Base-by-base conservation (phyloP, 768 basidiomycete genomes). In the Leccinum arenicola region DNA sequence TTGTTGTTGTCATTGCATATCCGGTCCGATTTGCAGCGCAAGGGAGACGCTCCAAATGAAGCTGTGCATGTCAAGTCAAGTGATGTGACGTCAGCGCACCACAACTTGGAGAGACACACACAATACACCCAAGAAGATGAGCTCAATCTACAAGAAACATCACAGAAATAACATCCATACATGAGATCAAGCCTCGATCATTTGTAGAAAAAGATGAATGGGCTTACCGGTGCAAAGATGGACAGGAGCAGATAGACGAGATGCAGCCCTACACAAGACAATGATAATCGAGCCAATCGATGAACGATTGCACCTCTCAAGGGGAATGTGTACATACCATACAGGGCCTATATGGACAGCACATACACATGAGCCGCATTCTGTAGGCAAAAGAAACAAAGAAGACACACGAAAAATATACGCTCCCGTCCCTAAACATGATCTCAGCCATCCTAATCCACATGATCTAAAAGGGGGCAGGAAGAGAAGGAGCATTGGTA, bases 11-110 rank as follows among this genome's bases (percentile, higher is more conserved):
- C 11, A 11, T 52, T 17, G 11, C 6, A 10, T 23, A 31, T 17
- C 1, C 49, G 14, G 21, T 0, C n/a, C 4, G 64, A 55, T 6
- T 68, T 11, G 1, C 67, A 63, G 38, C 76, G 70, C n/a, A 75
- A 52, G 27, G 45, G 67, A 65, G 21, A 69, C 49, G 29, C 75
- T 71, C 76, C 77, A 77, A 6, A 74, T 53, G 59, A 76, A 70
- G 58, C 77, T 77, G 48, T 3, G 21, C n/a, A 9, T 11, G 25
- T 35, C 14, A 12, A 19, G 33, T 15, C 9, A 14, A 0, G n/a
- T n/a, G 8, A 45, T 19, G 2, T 10, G 6, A 45, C 43, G 3
- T 45, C 43, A 19, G n/a, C 1, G 2, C n/a, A 45, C 10, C n/a
- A 19, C 43, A 19, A 29, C 8, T 29, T 29, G 27, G 0, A 45